Base-by-base conservation (phyloP, 805 yeast species). In the Tetrapisispora arboricola region DNA sequence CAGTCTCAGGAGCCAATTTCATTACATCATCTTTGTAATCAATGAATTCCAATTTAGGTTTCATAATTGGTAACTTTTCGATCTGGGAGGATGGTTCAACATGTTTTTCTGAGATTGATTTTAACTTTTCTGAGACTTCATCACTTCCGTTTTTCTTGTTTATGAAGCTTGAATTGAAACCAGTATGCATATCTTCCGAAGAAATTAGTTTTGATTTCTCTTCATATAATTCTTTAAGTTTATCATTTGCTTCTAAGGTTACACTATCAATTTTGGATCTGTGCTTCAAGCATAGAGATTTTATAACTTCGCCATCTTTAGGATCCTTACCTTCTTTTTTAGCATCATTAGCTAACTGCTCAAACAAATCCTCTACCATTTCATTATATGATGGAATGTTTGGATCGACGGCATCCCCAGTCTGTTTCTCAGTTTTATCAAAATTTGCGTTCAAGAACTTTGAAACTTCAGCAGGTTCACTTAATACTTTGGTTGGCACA, bases 111-210 rank as follows among this genome's bases (percentile, higher is more conserved):
- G 42, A 9, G 13, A 48, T 29, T 7, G 51, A n/a, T 4, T 44
- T 38, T 30, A 41, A 9, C 26, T 35, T 28, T 15, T 29, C 39
- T 18, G 35, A 4, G 9, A 41, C 38, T 21, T 35, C 27, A 20
- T 50, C 64, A 5, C 55, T 52, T 16, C 12, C 12, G 5, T 34
- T 22, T n/a, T 63, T 66, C 49, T 78, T 82, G 60, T 86, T 85
- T 56, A 86, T 60, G 49, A 84, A 75, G 0, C 95, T 81, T 32
- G 84, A 76, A 57, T 90, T 94, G 68, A 85, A 92, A 0, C 96
- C 97, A 12, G 92, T 86, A 50, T 78, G 92, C 31, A 87, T 72
- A 62, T 90, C 98, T 13, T 88, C 97, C 39, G 92, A 80, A 3
- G 94, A 79, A 48, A 92, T 88, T 57, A 84, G 82, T 36, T 68